Evolutionary conservation across 148 eudicot species (phyloP), one percentile per base, ranked within the genome.

Genomic region (Rhododendron mucronatum): DNA sequence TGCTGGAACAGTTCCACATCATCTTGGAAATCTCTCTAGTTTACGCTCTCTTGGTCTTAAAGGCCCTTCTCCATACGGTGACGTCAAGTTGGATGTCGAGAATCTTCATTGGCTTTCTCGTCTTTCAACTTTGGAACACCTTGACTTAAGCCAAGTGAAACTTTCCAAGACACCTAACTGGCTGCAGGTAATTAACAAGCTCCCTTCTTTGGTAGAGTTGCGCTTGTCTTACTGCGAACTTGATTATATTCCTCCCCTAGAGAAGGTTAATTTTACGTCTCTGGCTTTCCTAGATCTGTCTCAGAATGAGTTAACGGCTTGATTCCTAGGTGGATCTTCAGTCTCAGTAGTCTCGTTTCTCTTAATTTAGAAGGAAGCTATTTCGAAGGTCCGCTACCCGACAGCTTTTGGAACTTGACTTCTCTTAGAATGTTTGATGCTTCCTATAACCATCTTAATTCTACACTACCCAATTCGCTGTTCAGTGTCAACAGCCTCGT

Each of bases 11-110:
- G 28, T 82, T 39, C 53, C 84, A 2, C 33, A 21, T 5, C 51
- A 61, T 0, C 75, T 82, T 30, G 84, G 74, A 37, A 82, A 82
- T 15, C 84, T 82, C 50, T 59, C 84, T 37, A 21, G 51, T 39
- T 59, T 82, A 21, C 73, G 6, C 3, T 37, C 3, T 16, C 51
- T 82, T 0, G 26, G 26, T 37, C 74, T 82, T 11, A 6, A n/a
- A 33, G 51, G 50, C 37, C 28, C 30, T 21, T 9, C 30, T 30
- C 30, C 30, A 30, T 30, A 30, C 30, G 30, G 30, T 30, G 30
- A 30, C 30, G 30, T 51, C n/a, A 8, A 12, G n/a, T 35, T 33
- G 5, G 16, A 9, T 1, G 53, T 44, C 2, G 45, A 37, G 28
- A 20, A 4, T 37, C 73, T 82, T 57, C 13, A 33, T 14, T 81